Percentiles rank a stretch among this genome's conserved stretches.
phyloP scores from a whole-genome alignment of 1,284 basidiomycete species.

The Ganoderma sinense region DNA sequence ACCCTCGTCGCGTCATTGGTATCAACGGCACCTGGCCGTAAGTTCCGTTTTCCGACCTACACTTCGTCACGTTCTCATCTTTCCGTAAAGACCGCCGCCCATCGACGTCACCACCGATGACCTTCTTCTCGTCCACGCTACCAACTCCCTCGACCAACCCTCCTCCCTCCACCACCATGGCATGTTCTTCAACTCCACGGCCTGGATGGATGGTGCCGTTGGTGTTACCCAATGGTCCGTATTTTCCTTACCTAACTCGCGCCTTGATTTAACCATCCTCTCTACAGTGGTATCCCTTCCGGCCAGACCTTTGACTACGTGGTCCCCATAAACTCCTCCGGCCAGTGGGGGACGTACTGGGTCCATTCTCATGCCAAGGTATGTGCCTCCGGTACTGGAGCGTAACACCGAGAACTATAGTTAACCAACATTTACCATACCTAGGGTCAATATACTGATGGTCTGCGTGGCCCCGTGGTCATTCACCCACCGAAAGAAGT shows the following conservation, averaged over 20 bases:
- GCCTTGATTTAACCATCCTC: neutral
- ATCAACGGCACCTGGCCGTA: constrained; percentile 94
- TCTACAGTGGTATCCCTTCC: constrained; percentile 80
- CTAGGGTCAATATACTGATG: constrained; percentile 89
- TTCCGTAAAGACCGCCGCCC: constrained; percentile 71
- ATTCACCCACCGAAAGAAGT: constrained; percentile 72
- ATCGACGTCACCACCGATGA: constrained; percentile 79
- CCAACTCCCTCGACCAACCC: constrained; percentile 72
- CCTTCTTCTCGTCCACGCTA: constrained; percentile 77
- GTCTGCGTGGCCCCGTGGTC: constrained; percentile 80
- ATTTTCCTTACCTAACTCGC: constrained; percentile 15
- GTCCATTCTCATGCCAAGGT: constrained; percentile 78
- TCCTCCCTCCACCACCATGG: constrained; percentile 88
- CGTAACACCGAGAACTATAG: neutral
- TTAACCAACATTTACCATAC: constrained; percentile 14
- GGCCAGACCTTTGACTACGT: constrained; percentile 80
- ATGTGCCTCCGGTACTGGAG: constrained; percentile 24
- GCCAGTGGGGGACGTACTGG: constrained; percentile 91
- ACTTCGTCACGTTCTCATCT: neutral
- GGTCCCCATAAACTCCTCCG: constrained; percentile 76
- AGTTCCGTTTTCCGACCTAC: constrained; percentile 40
- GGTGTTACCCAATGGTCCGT: constrained; percentile 83
- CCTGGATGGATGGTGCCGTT: constrained; percentile 90
- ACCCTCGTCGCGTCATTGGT: constrained; percentile 79
- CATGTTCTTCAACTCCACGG: constrained; percentile 89